A percentile compares a stretch with the other conserved stretches of the same genome.
Conservation (phyloP, 2,329 filamentous ascomycete genomes). For the Stagonosporopsis tanaceti region DNA sequence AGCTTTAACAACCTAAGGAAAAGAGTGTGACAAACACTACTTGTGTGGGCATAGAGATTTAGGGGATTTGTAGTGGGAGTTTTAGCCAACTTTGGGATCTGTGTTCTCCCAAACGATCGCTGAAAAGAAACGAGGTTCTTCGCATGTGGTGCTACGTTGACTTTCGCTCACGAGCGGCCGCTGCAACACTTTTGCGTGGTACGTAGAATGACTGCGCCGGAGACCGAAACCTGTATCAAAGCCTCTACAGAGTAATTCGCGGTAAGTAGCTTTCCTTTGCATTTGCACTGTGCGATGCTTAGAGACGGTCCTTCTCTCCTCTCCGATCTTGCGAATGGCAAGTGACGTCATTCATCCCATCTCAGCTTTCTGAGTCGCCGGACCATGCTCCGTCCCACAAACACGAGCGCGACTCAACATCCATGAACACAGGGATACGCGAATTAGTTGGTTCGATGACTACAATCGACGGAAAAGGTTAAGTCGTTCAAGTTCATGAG, state of each 20-base stretch:
- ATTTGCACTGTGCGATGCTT: background rate
- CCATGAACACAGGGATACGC: background rate
- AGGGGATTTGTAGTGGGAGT: too few relatives aligned
- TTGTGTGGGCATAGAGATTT: too few relatives aligned
- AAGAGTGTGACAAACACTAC: too few relatives aligned
- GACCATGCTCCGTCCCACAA: constrained; percentile 4
- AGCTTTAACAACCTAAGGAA: too few relatives aligned
- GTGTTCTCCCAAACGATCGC: too few relatives aligned
- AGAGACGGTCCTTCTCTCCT: constrained; percentile 9
- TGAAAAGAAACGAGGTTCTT: too few relatives aligned
- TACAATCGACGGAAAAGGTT: constrained; percentile 9
- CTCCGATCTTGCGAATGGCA: constrained; percentile 5
- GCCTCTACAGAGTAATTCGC: background rate
- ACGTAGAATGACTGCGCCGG: background rate
- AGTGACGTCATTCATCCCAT: constrained; percentile 13
- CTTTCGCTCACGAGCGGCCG: too few relatives aligned
- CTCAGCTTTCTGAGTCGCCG: constrained; percentile 1
- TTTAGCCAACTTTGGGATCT: too few relatives aligned
- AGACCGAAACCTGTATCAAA: background rate
- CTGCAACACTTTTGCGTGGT: too few relatives aligned
- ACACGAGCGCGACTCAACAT: background rate
- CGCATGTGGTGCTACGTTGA: too few relatives aligned
- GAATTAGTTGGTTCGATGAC: constrained; percentile 15
- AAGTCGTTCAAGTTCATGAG: background rate
- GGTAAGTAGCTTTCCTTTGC: background rate